These are phyloP conservation scores for Solanum hybrid DNA, from an alignment of 305 asterid genomes.

Conservation along the genomic window DNA sequence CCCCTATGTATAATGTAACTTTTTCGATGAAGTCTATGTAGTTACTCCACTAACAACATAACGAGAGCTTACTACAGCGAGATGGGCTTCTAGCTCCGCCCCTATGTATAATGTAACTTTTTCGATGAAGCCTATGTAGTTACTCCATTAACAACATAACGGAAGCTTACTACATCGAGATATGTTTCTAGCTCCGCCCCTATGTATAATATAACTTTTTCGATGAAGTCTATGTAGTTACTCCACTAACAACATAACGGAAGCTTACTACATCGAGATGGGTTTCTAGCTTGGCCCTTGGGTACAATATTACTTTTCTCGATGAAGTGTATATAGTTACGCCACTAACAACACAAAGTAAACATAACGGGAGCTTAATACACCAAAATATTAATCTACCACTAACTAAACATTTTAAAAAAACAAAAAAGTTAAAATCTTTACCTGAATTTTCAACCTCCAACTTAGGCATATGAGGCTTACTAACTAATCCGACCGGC, in stretches of 20 bases:
- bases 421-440: not conserved
- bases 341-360: not conserved
- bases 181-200: not conserved
- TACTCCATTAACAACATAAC: not conserved
- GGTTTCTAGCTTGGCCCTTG: not conserved
- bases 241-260: not conserved
- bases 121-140: not conserved
- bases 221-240: not conserved
- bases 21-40: not conserved
- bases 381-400: not conserved
- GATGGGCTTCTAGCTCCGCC: not conserved
- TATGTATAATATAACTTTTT: not conserved
- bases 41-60: not conserved
- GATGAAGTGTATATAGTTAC: not conserved
- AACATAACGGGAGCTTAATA: not conserved
- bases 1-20: not conserved
- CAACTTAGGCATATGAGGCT: constrained; percentile 31
- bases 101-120: not conserved
- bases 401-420: not conserved
- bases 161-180: not conserved
- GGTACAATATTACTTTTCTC: not conserved
- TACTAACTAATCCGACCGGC: constrained; percentile 28
- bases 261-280: not conserved
- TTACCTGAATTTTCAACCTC: constrained; percentile 50
- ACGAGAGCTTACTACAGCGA: not conserved